A percentile compares a stretch with the other conserved stretches of the same genome.
phyloP scores from a whole-genome alignment of 148 eudicot species.

The Spergularia bocconei region DNA sequence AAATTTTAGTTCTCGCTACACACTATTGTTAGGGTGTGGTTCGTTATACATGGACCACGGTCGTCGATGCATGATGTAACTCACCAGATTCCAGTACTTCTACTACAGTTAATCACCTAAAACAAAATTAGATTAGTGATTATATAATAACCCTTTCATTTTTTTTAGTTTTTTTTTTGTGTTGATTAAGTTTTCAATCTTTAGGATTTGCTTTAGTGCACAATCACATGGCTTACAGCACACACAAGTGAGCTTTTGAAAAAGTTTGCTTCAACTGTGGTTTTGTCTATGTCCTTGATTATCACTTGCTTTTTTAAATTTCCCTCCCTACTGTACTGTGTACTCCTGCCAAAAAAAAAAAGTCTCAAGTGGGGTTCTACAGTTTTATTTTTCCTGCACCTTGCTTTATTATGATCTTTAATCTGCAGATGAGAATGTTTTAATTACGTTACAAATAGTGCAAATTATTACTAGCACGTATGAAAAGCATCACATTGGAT shows the following conservation, averaged over 20 bases:
- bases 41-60: too few relatives aligned
- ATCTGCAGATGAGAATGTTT: neutral
- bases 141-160: conserved; percentile 1
- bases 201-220: conserved; percentile 44
- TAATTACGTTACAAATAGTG: too few relatives aligned
- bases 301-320: neutral
- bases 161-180: conserved; percentile 8
- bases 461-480: neutral
- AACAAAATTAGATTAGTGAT: too few relatives aligned
- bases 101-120: too few relatives aligned
- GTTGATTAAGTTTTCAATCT: too few relatives aligned
- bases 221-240: conserved; percentile 41
- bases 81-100: too few relatives aligned
- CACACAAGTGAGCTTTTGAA: conserved; percentile 26
- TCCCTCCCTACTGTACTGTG: neutral
- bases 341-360: neutral
- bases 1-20: too few relatives aligned
- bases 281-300: conserved; percentile 42
- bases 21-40: too few relatives aligned
- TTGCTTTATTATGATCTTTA: conserved; percentile 2
- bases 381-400: neutral
- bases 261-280: conserved; percentile 68
- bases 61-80: too few relatives aligned
- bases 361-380: conserved; percentile 11
- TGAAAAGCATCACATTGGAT: conserved; percentile 10